phyloP scores from a whole-genome alignment of 2,329 filamentous ascomycete species.

The Botrytis pseudocinerea region DNA sequence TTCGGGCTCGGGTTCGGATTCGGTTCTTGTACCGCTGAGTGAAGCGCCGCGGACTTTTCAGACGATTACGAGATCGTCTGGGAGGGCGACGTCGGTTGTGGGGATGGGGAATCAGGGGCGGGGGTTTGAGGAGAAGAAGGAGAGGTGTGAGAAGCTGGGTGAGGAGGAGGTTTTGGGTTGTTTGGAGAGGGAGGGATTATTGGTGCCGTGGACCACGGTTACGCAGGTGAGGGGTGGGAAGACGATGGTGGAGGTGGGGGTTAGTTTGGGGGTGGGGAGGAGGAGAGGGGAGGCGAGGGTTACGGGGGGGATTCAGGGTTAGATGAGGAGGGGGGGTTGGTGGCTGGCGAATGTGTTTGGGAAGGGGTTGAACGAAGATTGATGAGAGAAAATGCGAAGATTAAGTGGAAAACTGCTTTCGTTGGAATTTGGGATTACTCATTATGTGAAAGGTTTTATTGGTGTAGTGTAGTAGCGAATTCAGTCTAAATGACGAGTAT shows the following conservation, averaged over 20 bases:
- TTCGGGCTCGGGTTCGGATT: no score
- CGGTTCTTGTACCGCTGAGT: no score
- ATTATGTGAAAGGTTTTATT: no score
- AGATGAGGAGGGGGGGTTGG: no score
- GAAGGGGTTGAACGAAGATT: no score
- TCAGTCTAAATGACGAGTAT: no score
- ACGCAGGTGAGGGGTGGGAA: not conserved
- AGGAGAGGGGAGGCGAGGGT: no score
- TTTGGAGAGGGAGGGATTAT: not conserved
- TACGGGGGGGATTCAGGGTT: not conserved
- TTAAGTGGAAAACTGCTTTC: not conserved
- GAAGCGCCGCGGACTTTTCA: not conserved
- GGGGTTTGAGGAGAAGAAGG: no score
- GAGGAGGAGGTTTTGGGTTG: not conserved
- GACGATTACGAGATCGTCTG: not conserved
- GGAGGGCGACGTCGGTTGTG: no score
- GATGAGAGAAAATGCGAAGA: not conserved
- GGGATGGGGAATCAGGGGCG: not conserved
- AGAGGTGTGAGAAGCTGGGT: not conserved
- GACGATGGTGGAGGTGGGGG: not conserved
- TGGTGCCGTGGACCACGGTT: not conserved
- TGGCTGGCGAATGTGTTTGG: rapidly evolving
- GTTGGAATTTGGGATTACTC: not conserved
- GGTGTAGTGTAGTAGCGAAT: no score
- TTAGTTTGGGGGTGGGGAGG: not conserved